Evolutionary conservation across 305 asterid species (phyloP), one percentile per base, ranked within the genome.

Genomic region (Ruellia speciosa): DNA sequence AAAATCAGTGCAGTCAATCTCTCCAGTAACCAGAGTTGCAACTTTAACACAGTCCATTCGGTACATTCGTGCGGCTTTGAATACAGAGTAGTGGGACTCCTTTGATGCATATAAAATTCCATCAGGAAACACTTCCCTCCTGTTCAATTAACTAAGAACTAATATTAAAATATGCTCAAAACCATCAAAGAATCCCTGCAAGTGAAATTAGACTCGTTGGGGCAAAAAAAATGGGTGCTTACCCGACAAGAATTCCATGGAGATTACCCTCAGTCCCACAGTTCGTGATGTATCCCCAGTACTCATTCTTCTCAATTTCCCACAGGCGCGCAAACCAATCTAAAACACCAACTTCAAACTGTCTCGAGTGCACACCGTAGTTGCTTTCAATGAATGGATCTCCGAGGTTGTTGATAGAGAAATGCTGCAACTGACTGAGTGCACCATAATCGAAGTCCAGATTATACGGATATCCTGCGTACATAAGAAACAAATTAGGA

Each of bases 191-290:
- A 37, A 49, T 13, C 49, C 49, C 14, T 12, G 41, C 69, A 40
- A 24, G 11, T 37, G 50, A 48, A 63, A 52, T 54, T 62, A 35
- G 52, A 40, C 54, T 59, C 48, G 28, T 2, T 49, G 57, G 53
- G 52, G 11, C 16, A 58, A 58, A 18, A 14, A 4, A 62, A 24
- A 69, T 58, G 4, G 18, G 34, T 17, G 59, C 94, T 59, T 60
- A 87, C 97, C 96, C 96, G 47, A 85, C 79, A 71, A 90, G 88
- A 70, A 90, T 81, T 51, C 97, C 97, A 15, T 90, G 97, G 79
- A 90, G 97, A 77, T 90, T 87, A 33, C 97, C 97, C 84, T 87
- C 97, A 43, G 97, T 90, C 40, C 97, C 97, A 69, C 97, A 90
- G 81, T 90, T 90, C 49, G 97, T 90, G 56, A 90, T 90, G 75